A percentile compares a stretch with the other conserved stretches of the same genome.
These are phyloP conservation scores for Penicillium occitanis DNA, from an alignment of 2,329 filamentous ascomycete species.

Conservation along the genomic window DNA sequence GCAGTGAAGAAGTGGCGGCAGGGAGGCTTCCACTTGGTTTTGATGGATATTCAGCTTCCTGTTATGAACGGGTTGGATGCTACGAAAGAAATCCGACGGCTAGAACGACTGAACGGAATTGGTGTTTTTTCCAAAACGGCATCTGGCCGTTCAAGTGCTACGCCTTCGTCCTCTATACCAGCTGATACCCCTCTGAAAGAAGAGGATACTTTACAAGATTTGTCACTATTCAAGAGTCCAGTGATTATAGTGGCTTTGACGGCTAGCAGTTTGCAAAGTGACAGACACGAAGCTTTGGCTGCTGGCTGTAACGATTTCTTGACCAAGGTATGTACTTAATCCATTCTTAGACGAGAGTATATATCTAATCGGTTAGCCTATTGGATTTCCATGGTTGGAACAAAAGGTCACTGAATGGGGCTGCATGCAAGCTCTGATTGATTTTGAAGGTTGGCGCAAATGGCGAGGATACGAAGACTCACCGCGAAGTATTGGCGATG, in stretches of 20 bases:
- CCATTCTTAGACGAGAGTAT: background rate
- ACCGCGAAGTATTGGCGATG: slow-evolving; percentile 5
- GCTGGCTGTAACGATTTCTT: slow-evolving; percentile 98
- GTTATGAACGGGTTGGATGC: slow-evolving; percentile 95
- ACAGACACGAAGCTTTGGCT: slow-evolving; percentile 89
- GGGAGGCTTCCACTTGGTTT: slow-evolving; percentile 90
- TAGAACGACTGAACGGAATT: slow-evolving; percentile 88
- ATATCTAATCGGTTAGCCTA: slow-evolving; percentile 60
- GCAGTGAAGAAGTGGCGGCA: slow-evolving; percentile 90
- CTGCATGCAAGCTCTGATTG: slow-evolving; percentile 98
- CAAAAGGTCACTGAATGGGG: slow-evolving; percentile 99
- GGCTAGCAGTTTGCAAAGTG: slow-evolving; percentile 89
- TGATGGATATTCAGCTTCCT: slow-evolving; percentile 98
- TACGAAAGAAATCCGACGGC: slow-evolving; percentile 85
- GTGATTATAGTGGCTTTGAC: slow-evolving; percentile 98
- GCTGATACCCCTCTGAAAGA: slow-evolving; percentile 31
- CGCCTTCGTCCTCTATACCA: slow-evolving; percentile 28
- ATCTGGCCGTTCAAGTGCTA: slow-evolving; percentile 51
- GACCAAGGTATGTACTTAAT: slow-evolving; percentile 71
- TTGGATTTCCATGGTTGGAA: slow-evolving; percentile 96
- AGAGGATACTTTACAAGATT: slow-evolving; percentile 40
- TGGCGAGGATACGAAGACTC: slow-evolving; percentile 77
- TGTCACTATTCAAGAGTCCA: slow-evolving; percentile 79
- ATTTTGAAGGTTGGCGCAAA: slow-evolving; percentile 96
- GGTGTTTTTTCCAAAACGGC: slow-evolving; percentile 79